phyloP scores from a whole-genome alignment of 2,329 filamentous ascomycete genomes.

The Cercospora nicotianae region DNA sequence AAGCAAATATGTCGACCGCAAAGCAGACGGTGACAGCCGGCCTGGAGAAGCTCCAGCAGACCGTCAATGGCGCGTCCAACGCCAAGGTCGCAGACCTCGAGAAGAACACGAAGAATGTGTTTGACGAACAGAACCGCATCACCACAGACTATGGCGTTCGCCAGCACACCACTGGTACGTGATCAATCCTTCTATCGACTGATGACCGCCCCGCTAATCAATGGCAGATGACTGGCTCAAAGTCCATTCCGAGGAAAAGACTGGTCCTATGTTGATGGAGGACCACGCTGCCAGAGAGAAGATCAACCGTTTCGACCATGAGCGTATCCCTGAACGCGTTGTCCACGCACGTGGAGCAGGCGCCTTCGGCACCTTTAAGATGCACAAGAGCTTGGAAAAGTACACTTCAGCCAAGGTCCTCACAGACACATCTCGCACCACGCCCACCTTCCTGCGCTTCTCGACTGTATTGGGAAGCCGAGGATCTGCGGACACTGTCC shows the following conservation, averaged over 20 bases:
- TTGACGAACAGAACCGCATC: conserved; percentile 57
- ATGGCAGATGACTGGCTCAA: conserved; percentile 71
- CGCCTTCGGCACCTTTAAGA: conserved; percentile 66
- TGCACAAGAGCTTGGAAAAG: conserved; percentile 63
- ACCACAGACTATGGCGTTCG: conserved; percentile 78
- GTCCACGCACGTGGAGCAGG: conserved; percentile 66
- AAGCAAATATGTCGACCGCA: conserved; percentile 26
- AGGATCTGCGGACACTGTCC: conserved; percentile 76
- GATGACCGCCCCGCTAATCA: background rate
- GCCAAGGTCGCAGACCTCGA: conserved; percentile 63
- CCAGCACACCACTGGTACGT: conserved; percentile 58
- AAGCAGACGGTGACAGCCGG: conserved; percentile 27
- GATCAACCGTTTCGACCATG: conserved; percentile 76
- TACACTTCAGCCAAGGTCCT: conserved; percentile 64
- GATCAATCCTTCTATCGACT: background rate
- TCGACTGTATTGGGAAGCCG: conserved; percentile 75
- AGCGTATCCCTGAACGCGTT: conserved; percentile 67
- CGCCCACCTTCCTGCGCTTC: conserved; percentile 70
- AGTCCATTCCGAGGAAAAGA: conserved; percentile 60
- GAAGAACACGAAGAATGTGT: conserved; percentile 59
- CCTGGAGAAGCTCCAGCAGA: conserved; percentile 34
- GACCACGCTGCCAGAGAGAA: conserved; percentile 73
- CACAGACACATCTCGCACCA: conserved; percentile 67
- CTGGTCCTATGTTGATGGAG: conserved; percentile 68
- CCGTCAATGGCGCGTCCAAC: conserved; percentile 38